Evolutionary conservation across 1,284 basidiomycete genomes (phyloP), one percentile per base, ranked within the genome.

Genomic region (Tilletia setariae): DNA sequence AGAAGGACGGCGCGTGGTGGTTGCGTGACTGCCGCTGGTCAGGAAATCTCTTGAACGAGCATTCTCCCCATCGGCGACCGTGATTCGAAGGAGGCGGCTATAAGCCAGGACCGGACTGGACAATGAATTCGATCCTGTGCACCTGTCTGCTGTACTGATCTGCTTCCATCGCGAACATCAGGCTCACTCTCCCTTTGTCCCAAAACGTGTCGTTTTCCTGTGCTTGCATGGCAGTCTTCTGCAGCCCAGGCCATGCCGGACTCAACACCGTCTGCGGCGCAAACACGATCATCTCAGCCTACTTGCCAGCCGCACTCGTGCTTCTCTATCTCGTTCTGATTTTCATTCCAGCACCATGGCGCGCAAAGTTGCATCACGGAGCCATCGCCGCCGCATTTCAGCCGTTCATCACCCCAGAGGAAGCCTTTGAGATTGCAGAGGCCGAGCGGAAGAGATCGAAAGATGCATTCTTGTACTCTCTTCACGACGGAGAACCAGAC

Each of bases 231-330:
- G 30, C 28, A 61, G 30, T 35, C 2, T 61, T 61, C 56, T 61
- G 56, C n/a, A 2, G 19, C 56, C 28, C 56, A 2, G 7, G 21
- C 51, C 21, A 53, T 15, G 23, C 13, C 28, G 2, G 30, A 4
- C 19, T 32, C 2, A 11, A 25, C 16, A 19, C 28, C 30, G n/a
- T 9, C 28, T 61, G 56, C 56, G 28, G 30, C 28, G 28, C 3
- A 7, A 61, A 61, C 56, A 61, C 56, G 19, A 25, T 63, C 40
- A 23, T 63, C 40, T 21, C 42, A 6, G 62, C 62, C 62, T 43
- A 40, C 9, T 16, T 63, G 3, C 62, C 62, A 8, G 21, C 62
- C 43, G 43, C 43, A 13, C 62, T 63, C 62, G 62, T 63, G 40
- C 13, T 44, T 4, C 40, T 63, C 43, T 63, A 63, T 42, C n/a